Evolutionary conservation across 148 eudicot species (phyloP).

Genomic region (Chenopodium berlandieri): DNA sequence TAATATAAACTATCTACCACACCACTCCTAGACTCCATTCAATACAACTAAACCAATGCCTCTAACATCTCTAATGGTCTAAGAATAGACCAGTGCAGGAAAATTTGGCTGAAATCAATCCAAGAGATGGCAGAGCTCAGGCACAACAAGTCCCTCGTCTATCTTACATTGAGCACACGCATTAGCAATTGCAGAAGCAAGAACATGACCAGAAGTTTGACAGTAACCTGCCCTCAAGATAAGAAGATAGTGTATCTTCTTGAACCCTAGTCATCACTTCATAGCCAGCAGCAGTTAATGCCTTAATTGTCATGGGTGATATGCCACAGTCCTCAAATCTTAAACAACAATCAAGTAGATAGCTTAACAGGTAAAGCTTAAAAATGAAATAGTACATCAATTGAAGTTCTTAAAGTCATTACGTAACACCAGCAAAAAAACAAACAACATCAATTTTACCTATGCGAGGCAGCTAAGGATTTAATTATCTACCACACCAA

Average conservation of each 20-base stretch:
- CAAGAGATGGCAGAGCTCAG: too few relatives aligned
- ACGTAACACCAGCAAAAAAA: not conserved
- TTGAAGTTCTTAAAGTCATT: not conserved
- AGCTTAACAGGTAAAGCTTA: not conserved
- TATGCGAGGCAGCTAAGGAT: too few relatives aligned
- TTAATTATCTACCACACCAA: too few relatives aligned
- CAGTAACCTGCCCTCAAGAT: slow-evolving; percentile 60
- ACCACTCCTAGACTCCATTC: too few relatives aligned
- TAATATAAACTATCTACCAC: too few relatives aligned
- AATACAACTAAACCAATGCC: too few relatives aligned
- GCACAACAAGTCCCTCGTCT: not conserved
- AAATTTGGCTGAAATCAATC: too few relatives aligned
- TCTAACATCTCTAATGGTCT: too few relatives aligned
- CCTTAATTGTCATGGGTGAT: slow-evolving; percentile 73
- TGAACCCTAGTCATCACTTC: slow-evolving; percentile 83
- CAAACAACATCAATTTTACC: not conserved
- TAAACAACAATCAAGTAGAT: slow-evolving; percentile 14
- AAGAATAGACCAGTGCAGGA: too few relatives aligned
- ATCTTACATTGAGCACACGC: not conserved
- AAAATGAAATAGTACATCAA: not conserved
- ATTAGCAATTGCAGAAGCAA: not conserved
- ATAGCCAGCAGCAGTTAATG: slow-evolving; percentile 79
- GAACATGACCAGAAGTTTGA: not conserved
- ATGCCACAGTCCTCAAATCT: slow-evolving; percentile 87
- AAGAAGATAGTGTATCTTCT: slow-evolving; percentile 68